phyloP scores from a whole-genome alignment of 805 yeast genomes.

The Ogataea dorogensis region DNA sequence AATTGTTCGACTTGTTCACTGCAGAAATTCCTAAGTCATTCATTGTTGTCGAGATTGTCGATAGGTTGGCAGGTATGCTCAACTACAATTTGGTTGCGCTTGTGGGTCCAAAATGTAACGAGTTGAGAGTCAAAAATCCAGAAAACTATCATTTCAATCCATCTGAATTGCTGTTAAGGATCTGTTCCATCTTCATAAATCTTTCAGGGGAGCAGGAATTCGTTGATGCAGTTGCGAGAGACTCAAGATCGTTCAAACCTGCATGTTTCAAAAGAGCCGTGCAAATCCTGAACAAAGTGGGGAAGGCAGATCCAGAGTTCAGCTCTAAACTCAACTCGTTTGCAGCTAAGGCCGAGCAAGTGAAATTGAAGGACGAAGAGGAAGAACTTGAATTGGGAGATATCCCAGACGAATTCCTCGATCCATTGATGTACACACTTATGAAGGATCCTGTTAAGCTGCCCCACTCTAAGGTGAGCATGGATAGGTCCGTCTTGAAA shows the following conservation, averaged over 20 bases:
- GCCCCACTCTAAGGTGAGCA: constrained; percentile 80
- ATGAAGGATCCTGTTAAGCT: constrained; percentile 97
- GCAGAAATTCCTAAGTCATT: constrained; percentile 84
- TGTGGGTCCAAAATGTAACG: constrained; percentile 93
- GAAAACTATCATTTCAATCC: constrained; percentile 84
- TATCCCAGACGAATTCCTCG: constrained; percentile 93
- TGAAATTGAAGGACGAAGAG: constrained; percentile 63
- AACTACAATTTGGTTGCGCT: constrained; percentile 88
- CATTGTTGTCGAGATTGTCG: constrained; percentile 84
- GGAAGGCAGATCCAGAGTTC: constrained; percentile 52
- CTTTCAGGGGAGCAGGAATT: constrained; percentile 64
- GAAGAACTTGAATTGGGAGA: constrained; percentile 90
- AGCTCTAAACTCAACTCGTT: constrained; percentile 53
- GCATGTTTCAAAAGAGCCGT: constrained; percentile 69
- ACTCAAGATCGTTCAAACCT: constrained; percentile 82
- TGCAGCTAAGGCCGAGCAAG: constrained; percentile 61
- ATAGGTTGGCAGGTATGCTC: constrained; percentile 92
- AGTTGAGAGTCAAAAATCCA: constrained; percentile 80
- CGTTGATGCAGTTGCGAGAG: constrained; percentile 78
- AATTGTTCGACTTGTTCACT: constrained; percentile 76
- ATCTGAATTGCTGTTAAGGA: constrained; percentile 59
- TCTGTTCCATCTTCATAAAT: constrained; percentile 75
- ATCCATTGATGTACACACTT: constrained; percentile 92
- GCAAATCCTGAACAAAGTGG: constrained; percentile 54
- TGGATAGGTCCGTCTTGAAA: constrained; percentile 89